Percentiles rank a stretch among this genome's conserved stretches.
These are phyloP conservation scores for Tardiomyces digboiensis DNA, from an alignment of 1,139 yeast species.

Conservation along the genomic window DNA sequence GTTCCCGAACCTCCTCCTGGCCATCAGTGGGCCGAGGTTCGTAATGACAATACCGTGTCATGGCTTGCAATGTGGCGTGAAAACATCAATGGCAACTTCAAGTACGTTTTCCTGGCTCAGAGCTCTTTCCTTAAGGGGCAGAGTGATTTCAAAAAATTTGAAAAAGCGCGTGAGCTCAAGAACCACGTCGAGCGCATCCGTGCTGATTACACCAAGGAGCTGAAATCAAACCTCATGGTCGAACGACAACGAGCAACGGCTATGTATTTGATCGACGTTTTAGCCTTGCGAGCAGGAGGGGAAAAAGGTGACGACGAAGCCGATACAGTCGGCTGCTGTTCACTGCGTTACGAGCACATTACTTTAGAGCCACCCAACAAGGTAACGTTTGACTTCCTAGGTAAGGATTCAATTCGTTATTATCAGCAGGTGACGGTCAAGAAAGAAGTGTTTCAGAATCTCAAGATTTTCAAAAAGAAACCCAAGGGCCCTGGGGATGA, in stretches of 20 bases:
- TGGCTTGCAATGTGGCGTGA: slow-evolving; percentile 99
- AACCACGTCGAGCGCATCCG: slow-evolving; percentile 65
- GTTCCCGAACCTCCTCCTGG: slow-evolving; percentile 84
- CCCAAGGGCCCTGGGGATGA: slow-evolving; percentile 93
- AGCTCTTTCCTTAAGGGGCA: slow-evolving; percentile 87
- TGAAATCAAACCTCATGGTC: slow-evolving; percentile 70
- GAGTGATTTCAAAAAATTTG: slow-evolving; percentile 86
- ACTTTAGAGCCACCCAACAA: slow-evolving; percentile 78
- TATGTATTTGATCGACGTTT: slow-evolving; percentile 84
- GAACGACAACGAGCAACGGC: slow-evolving; percentile 94
- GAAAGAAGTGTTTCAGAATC: slow-evolving; percentile 78
- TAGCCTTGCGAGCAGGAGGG: slow-evolving; percentile 97
- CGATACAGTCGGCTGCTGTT: slow-evolving; percentile 97
- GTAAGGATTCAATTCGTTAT: slow-evolving; percentile 91
- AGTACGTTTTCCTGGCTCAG: slow-evolving; percentile 88
- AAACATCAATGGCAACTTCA: slow-evolving; percentile 72
- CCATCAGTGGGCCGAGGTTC: slow-evolving; percentile 83
- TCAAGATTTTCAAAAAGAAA: slow-evolving; percentile 73
- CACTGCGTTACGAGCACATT: slow-evolving; percentile 82
- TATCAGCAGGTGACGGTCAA: slow-evolving; percentile 92
- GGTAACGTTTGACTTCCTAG: slow-evolving; percentile 88
- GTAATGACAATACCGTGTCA: slow-evolving; percentile 82
- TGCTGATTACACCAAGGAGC: slow-evolving; percentile 57
- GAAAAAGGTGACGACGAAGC: slow-evolving; percentile 97
- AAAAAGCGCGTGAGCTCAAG: slow-evolving; percentile 81